Evolutionary conservation across 108 stramenopile species (phyloP), one percentile per base, ranked within the genome.

Genomic region (Bacterosira constricta): DNA sequence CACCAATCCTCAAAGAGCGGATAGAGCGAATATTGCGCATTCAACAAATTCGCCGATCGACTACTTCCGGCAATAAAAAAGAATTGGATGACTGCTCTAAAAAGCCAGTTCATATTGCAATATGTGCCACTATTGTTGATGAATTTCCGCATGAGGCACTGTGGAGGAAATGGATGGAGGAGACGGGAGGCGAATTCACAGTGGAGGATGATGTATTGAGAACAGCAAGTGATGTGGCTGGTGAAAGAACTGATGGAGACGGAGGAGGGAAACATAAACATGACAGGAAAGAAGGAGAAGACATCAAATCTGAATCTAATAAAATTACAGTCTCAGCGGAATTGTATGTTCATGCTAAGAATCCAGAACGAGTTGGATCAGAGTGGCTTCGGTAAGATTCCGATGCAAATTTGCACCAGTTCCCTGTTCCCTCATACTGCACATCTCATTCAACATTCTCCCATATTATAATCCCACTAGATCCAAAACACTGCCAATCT

Each of bases 91-190:
- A 32, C 25, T 52, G 0, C 35, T 36, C 59, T 6, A 15, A 15
- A 13, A 11, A 46, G 35, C 15, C 15, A 21, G 35, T 21, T 20
- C 81, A 69, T 53, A 25, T 85, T 30, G 84, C 81, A 49, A 47
- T 85, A 45, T 85, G 84, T 54, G 77, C 74, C 1, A 76, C 74
- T 3, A 82, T 85, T 26, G 84, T 85, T 6, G 69, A 81, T 15
- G 71, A 81, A 6, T 75, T 85, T 62, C 81, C 84, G 4, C 84
- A 85, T 34, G 81, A 85, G 29, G 53, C 63, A 25, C 38, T 84
- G 11, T 84, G 83, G 83, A 81, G 39, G 57, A 51, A 60, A 64
- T 84, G 73, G 73, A 81, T 84, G 53, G 66, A 69, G n/a, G 59
- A 69, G 32, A 76, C 74, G 20, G 76, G 69, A 18, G 75, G 75